Base-by-base conservation (phyloP, 345 rosid genomes). In the Linum lewisii region DNA sequence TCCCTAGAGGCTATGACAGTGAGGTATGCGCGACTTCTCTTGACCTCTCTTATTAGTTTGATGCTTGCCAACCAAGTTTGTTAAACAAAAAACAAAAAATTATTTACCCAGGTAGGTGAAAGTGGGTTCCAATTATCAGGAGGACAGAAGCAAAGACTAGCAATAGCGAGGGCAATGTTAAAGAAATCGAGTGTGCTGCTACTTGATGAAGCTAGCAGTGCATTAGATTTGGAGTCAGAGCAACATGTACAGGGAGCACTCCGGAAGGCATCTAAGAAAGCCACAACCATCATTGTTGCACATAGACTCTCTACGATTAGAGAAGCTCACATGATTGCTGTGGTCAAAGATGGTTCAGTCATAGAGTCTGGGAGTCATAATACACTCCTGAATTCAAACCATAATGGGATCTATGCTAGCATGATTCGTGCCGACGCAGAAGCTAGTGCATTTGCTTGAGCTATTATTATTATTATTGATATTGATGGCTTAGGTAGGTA, bases 111-210 rank as follows among this genome's bases (percentile, higher is more conserved):
- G 95, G 98, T 88, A 4, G 98, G 98, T 53, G 98, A 92, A 68
- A 92, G 98, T 69, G 98, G 98, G 42, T 54, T 92, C 62, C 98
- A 92, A 68, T 83, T 92, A 5, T 92, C 98, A 5, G 98, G 98
- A 67, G 98, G 98, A 50, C 98, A 92, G 75, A 92, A 88, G 81
- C 98, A 92, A 72, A 79, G 98, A 69, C 80, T 92, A 64, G 98
- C 98, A 13, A 92, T 92, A 24, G 98, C 98, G 9, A 78, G 98
- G 74, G 98, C 98, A 0, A 88, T 92, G 98, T 79, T 92, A 51
- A 92, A 88, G 71, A 92, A 92, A 63, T 92, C 98, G 0, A 96
- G 95, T 19, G 86, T 92, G 59, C 72, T 92, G 71, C 81, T 92
- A 0, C 74, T 92, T 51, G 98, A 92, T 24, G 98, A 92, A 73